Percentiles rank a stretch among this genome's conserved stretches.
Conservation (phyloP, 257 asterid species). For the Nemophila menziesii region DNA sequence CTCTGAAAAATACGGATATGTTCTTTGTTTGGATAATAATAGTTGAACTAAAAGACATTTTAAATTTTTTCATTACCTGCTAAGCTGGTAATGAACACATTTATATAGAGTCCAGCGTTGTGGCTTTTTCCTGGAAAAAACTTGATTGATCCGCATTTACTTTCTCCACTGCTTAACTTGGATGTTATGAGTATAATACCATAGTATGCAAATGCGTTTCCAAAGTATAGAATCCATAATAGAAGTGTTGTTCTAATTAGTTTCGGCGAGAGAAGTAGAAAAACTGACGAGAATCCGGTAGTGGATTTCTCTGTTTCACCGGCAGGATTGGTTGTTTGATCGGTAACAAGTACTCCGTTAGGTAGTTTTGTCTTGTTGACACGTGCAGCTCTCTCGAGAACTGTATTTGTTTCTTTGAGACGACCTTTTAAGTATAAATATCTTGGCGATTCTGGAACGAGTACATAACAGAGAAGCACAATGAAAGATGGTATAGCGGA, state of each 20-base stretch:
- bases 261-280: constrained; percentile 32
- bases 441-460: constrained; percentile 28
- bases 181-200: constrained; percentile 50
- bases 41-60: neutral
- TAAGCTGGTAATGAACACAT: constrained; percentile 42
- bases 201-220: constrained; percentile 42
- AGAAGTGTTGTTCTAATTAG: constrained; percentile 45
- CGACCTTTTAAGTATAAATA: constrained; percentile 23
- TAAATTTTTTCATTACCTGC: constrained; percentile 29
- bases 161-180: constrained; percentile 33
- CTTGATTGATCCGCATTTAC: constrained; percentile 16
- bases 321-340: constrained; percentile 10
- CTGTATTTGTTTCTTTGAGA: constrained; percentile 12
- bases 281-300: constrained; percentile 23
- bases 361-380: constrained; percentile 23
- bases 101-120: constrained; percentile 35
- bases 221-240: constrained; percentile 40
- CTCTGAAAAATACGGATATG: constrained; percentile 22
- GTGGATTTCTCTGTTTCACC: neutral
- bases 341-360: constrained; percentile 19
- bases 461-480: constrained; percentile 16
- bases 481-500: constrained; percentile 22
- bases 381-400: constrained; percentile 19
- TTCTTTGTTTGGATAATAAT: neutral
- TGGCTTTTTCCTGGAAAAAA: constrained; percentile 4